These are phyloP conservation scores for Glomus cerebriforme DNA, from an alignment of 192 early-diverging fungal species.

Conservation along the genomic window DNA sequence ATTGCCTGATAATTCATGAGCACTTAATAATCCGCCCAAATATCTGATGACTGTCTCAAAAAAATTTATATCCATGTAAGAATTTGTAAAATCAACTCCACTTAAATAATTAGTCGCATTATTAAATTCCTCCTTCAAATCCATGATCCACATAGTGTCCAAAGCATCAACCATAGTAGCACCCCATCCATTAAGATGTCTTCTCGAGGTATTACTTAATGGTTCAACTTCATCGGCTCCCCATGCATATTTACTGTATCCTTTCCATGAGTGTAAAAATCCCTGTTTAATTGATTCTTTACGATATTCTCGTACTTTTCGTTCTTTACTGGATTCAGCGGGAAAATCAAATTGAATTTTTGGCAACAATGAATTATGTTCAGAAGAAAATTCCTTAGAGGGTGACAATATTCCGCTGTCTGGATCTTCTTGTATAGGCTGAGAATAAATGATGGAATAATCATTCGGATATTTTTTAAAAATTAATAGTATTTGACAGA, in stretches of 20 bases:
- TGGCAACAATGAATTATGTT: background rate
- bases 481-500: no score
- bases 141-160: slow-evolving; percentile 88
- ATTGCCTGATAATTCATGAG: slow-evolving; percentile 83
- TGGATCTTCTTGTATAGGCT: no score
- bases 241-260: slow-evolving; percentile 77
- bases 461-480: no score
- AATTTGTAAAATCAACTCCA: slow-evolving; percentile 56
- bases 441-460: no score
- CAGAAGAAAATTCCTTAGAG: no score
- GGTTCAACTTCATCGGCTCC: slow-evolving; percentile 73
- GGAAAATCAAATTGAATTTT: slow-evolving; percentile 5
- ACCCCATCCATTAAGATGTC: slow-evolving; percentile 60
- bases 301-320: background rate
- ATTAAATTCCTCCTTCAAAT: slow-evolving; percentile 76
- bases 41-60: slow-evolving; percentile 95
- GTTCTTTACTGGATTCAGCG: background rate
- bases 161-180: slow-evolving; percentile 83
- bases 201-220: slow-evolving; percentile 35
- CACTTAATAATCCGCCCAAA: slow-evolving; percentile 77
- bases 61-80: slow-evolving; percentile 55
- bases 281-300: slow-evolving; percentile 55
- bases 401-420: no score
- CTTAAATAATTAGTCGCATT: slow-evolving; percentile 68
- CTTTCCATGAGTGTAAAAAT: slow-evolving; percentile 72